Percentiles rank a stretch among this genome's conserved stretches.
Evolutionary conservation across 169 alveolate genomes (phyloP).

Genomic region (Perkinsus olseni): DNA sequence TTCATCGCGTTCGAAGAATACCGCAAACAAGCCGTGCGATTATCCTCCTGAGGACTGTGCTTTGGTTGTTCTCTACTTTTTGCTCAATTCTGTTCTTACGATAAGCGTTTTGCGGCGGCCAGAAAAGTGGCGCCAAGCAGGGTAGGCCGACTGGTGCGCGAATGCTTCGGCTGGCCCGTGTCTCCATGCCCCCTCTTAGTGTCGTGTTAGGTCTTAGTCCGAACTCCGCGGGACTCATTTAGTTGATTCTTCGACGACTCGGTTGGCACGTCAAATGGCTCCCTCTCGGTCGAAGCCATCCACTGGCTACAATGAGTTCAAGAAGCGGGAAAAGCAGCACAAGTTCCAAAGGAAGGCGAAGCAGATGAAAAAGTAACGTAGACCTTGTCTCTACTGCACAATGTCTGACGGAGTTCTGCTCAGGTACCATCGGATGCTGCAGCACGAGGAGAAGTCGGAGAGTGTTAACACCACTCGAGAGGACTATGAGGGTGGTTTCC

Average conservation of each 20-base stretch:
- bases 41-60: background rate
- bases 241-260: background rate
- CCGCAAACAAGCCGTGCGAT: background rate
- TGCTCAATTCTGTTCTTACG: background rate
- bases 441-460: background rate
- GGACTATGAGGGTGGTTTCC: background rate
- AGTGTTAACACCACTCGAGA: background rate
- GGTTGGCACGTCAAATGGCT: background rate
- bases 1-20: background rate
- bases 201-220: background rate
- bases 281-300: background rate
- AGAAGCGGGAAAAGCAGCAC: background rate
- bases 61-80: background rate
- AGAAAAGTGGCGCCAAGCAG: no score
- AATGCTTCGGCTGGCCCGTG: no score
- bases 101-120: no score
- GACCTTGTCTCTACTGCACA: background rate
- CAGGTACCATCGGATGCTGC: background rate
- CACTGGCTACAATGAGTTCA: background rate
- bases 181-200: background rate
- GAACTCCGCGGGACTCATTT: background rate
- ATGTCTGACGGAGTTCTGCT: background rate
- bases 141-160: no score
- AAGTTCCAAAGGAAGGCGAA: background rate
- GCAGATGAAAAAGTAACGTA: background rate